These are phyloP conservation scores for Ascobolus immersus DNA, from an alignment of 495 filamentous ascomycete species.

Conservation along the genomic window DNA sequence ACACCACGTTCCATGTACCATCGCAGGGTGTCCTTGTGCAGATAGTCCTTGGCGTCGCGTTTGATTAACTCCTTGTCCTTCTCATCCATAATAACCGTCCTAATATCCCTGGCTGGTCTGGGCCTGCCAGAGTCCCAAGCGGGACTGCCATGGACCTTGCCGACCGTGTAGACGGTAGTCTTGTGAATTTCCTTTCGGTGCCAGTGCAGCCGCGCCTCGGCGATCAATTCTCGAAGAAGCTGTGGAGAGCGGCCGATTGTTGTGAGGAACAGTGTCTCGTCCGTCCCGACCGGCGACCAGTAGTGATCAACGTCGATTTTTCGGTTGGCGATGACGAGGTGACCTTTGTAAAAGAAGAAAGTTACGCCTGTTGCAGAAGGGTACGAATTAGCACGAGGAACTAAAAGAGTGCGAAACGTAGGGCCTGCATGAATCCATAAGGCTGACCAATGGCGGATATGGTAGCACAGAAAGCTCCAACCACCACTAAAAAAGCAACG, in stretches of 20 bases:
- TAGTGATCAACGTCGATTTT: slow-evolving; percentile 13
- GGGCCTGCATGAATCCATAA: background rate
- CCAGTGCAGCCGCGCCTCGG: slow-evolving; percentile 26
- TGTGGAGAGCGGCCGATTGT: slow-evolving; percentile 35
- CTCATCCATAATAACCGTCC: slow-evolving; percentile 40
- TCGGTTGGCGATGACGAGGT: slow-evolving; percentile 14
- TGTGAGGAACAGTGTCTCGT: slow-evolving; percentile 16
- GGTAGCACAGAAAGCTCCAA: background rate
- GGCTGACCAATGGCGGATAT: background rate
- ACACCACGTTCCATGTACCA: slow-evolving; percentile 59
- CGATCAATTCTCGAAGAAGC: slow-evolving; percentile 38
- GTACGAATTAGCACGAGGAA: background rate
- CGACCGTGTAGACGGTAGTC: slow-evolving; percentile 16
- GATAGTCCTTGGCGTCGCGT: slow-evolving; percentile 67
- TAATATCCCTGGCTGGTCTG: slow-evolving; percentile 33
- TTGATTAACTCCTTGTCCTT: slow-evolving; percentile 49
- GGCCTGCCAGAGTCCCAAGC: slow-evolving; percentile 15
- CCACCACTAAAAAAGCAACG: background rate
- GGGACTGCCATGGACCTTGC: background rate
- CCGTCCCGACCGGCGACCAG: slow-evolving; percentile 14
- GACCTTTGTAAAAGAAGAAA: slow-evolving; percentile 14
- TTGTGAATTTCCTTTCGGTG: slow-evolving; percentile 13
- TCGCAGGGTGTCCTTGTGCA: slow-evolving; percentile 43
- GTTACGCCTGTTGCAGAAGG: slow-evolving; percentile 7
- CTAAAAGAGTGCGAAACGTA: background rate